Conservation (phyloP, 164 flowering plant species). For the Vitis rupestris region DNA sequence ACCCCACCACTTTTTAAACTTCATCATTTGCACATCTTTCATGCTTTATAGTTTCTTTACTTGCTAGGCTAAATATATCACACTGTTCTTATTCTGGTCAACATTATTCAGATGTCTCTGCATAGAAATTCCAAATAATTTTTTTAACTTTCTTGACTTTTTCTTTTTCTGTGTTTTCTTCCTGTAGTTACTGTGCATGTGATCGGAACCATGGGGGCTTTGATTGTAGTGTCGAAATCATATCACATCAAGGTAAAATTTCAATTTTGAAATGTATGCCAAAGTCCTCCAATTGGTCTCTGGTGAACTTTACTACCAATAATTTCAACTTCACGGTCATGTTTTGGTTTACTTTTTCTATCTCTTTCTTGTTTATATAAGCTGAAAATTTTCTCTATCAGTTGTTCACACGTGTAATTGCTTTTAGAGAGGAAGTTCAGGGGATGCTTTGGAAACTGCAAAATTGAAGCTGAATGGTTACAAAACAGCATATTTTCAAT, state of each 20-base stretch:
- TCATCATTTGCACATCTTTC: background rate
- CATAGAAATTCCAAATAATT: background rate
- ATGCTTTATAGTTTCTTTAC: background rate
- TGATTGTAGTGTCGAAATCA: constrained; percentile 80
- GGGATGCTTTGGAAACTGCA: background rate
- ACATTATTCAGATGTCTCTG: background rate
- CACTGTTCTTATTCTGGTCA: background rate
- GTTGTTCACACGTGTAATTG: background rate
- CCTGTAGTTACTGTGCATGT: constrained; percentile 78
- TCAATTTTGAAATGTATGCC: background rate
- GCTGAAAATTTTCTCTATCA: background rate
- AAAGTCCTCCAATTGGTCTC: background rate
- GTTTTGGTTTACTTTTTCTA: too few relatives aligned
- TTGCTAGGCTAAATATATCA: background rate
- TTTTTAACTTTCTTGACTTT: background rate
- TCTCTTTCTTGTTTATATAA: background rate
- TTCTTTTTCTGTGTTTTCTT: background rate
- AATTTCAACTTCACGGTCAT: too few relatives aligned
- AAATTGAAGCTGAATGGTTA: background rate
- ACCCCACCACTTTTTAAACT: background rate
- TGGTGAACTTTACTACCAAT: too few relatives aligned
- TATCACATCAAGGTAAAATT: constrained; percentile 56
- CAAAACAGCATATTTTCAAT: background rate
- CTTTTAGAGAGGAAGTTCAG: background rate
- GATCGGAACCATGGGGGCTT: constrained; percentile 91